A percentile compares a stretch with the other conserved stretches of the same genome.
These are phyloP conservation scores for Takashimella koratensis DNA, from an alignment of 1,284 basidiomycete genomes.

Conservation along the genomic window DNA sequence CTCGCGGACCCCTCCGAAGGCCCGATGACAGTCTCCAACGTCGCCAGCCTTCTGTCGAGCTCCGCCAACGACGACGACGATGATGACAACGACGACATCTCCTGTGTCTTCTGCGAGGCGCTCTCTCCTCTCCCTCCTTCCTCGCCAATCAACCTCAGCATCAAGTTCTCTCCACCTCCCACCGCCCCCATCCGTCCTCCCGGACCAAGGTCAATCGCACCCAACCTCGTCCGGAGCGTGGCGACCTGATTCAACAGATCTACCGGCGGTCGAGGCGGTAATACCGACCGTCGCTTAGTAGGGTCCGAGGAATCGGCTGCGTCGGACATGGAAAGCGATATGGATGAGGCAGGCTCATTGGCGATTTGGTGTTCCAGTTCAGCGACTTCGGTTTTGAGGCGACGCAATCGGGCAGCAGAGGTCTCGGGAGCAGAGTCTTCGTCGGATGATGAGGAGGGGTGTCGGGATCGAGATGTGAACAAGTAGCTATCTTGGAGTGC, in stretches of 20 bases:
- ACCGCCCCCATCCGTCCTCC: conserved; percentile 8
- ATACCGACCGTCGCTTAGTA: conserved; percentile 18
- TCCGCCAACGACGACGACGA: background rate
- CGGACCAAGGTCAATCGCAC: conserved; percentile 16
- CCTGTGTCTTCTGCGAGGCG: background rate
- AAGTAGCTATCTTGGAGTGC: conserved; percentile 7
- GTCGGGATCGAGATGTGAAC: conserved; percentile 10
- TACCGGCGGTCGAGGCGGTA: conserved; percentile 25
- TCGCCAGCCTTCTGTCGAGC: conserved; percentile 2
- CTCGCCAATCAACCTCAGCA: background rate
- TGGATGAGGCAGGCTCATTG: background rate
- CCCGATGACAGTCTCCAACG: conserved; percentile 3
- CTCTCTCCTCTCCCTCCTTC: conserved; percentile 4
- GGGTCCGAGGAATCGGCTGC: conserved; percentile 1
- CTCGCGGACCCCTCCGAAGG: background rate
- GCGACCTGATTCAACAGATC: conserved; percentile 36
- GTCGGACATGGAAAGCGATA: too few relatives aligned
- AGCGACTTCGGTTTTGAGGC: conserved; percentile 50
- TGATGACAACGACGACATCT: background rate
- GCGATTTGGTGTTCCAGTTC: conserved; percentile 51
- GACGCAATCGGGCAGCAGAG: conserved; percentile 46
- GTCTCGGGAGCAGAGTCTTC: conserved; percentile 28
- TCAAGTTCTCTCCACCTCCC: conserved; percentile 1
- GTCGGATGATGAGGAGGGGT: conserved; percentile 9
- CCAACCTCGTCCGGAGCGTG: conserved; percentile 27